Percentiles rank a stretch among this genome's conserved stretches.
phyloP scores from a whole-genome alignment of 1,284 basidiomycete species.

The Trichosporon sp. region DNA sequence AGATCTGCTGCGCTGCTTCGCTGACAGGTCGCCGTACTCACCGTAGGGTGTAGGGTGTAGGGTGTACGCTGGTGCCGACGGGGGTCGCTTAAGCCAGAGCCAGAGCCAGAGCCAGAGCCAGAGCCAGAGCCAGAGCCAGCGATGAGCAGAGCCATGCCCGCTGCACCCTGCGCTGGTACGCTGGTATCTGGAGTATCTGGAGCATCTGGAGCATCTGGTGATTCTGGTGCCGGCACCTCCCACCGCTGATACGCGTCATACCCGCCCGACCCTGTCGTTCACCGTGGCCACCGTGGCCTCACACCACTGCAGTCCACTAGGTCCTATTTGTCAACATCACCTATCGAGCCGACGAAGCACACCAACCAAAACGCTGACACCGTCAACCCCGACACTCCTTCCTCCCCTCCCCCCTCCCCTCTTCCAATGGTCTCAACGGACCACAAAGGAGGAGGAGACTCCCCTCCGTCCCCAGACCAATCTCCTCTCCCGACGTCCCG shows the following conservation, averaged over 20 bases:
- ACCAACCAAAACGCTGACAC: not conserved
- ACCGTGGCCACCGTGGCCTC: not conserved
- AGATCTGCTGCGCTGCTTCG: not conserved
- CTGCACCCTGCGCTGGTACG: too few species aligned
- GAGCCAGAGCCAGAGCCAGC: not conserved
- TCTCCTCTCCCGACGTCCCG: not conserved
- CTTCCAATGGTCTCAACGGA: conserved; percentile 21
- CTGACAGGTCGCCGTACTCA: not conserved
- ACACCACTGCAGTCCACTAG: not conserved
- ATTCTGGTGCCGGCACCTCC: not conserved
- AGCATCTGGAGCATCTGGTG: too few species aligned
- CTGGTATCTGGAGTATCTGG: too few species aligned
- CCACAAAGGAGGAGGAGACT: conserved; percentile 22
- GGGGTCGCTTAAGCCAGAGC: too few species aligned
- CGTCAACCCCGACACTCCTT: not conserved
- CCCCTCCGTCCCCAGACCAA: not conserved
- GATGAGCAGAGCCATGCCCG: too few species aligned
- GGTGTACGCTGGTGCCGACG: too few species aligned
- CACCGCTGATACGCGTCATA: conserved; percentile 16
- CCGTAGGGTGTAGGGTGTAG: too few species aligned
- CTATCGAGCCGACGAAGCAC: not conserved
- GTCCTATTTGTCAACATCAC: conserved; percentile 1
- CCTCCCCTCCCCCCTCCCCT: not conserved
- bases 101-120: not conserved
- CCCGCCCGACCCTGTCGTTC: not conserved